Evolutionary conservation across 208 protist genomes (phyloP), one percentile per base, ranked within the genome.

Genomic region (Strigomonas culicis): DNA sequence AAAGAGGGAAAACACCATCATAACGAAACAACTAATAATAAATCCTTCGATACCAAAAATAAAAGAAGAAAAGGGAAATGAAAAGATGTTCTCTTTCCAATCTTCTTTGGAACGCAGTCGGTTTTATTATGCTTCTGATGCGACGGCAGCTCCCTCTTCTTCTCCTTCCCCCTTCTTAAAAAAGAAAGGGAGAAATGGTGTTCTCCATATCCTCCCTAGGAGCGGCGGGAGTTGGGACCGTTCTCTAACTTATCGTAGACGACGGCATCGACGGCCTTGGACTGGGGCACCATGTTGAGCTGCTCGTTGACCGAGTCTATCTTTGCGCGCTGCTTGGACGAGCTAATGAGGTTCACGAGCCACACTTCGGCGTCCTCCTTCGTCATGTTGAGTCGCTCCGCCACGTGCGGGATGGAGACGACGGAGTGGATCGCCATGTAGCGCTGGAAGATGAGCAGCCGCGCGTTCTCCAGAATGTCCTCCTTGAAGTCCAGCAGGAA

Each of bases 261-360:
- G 65, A 78, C 66, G 21, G 78, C 62, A 66, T 92, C 83, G 30
- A 92, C 79, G 11, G 89, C 80, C 50, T 81, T 83, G 25, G 79
- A 79, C 73, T 87, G 82, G 56, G 83, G 82, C 59, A 88, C 77
- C 49, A 95, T 84, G 36, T 86, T 78, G 60, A 95, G 84, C 73
- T 93, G 83, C 69, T 88, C 80, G 63, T 90, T 82, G 4, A 93
- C 89, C 7, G 89, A 92, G 68, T 97, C 90, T 62, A 97, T 87
- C 80, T 94, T 95, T 24, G 91, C 93, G 34, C 91, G 85, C 65
- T 95, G 88, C 75, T 93, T 89, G 30, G 88, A 91, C 56, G 93
- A 84, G 67, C 92, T 89, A 76, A 97, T 89, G 10, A 97, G 83
- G 60, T 95, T 90, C 44, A 87, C 92, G 30, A 97, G 68, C 88